Evolutionary conservation across 73 alveolate species (phyloP).

Genomic region (Loxodes magnus): DNA sequence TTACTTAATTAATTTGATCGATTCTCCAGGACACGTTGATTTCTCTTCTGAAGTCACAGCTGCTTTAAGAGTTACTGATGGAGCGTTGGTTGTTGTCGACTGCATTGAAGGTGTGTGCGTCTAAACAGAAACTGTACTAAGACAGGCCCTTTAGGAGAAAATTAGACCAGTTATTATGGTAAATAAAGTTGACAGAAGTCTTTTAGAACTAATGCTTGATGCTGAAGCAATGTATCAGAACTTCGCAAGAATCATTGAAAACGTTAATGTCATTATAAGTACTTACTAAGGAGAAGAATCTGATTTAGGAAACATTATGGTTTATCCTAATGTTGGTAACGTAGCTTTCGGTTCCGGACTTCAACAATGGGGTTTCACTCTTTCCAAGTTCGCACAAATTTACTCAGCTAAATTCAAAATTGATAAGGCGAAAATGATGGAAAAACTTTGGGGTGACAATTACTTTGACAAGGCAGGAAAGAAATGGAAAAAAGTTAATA

Average conservation of each 20-base stretch:
- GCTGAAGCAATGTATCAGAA: conserved; percentile 77
- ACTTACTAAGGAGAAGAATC: conserved; percentile 61
- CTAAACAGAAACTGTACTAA: conserved; percentile 86
- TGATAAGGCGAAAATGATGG: conserved; percentile 41
- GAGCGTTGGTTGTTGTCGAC: conserved; percentile 91
- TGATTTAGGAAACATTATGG: conserved; percentile 38
- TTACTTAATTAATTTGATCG: conserved; percentile 71
- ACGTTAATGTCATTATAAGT: conserved; percentile 53
- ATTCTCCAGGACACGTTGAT: conserved; percentile 96
- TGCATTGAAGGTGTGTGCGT: conserved; percentile 86
- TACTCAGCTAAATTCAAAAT: conserved; percentile 52
- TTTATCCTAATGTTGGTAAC: conserved; percentile 66
- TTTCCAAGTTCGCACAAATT: conserved; percentile 64
- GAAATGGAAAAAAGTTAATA: conserved; percentile 17
- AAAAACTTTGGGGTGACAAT: conserved; percentile 81
- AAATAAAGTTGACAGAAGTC: conserved; percentile 86
- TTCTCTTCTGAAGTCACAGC: conserved; percentile 91
- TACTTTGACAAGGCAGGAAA: conserved; percentile 43
- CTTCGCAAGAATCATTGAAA: conserved; percentile 48
- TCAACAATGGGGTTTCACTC: conserved; percentile 89
- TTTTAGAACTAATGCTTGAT: conserved; percentile 56
- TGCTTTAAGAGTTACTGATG: conserved; percentile 90
- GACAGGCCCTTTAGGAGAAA: conserved; percentile 84
- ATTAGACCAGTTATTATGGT: conserved; percentile 83
- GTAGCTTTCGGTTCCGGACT: conserved; percentile 90